Evolutionary conservation across 352 stramenopile genomes (phyloP), one percentile per base, ranked within the genome.

Genomic region (Elongisporangium prolatum): DNA sequence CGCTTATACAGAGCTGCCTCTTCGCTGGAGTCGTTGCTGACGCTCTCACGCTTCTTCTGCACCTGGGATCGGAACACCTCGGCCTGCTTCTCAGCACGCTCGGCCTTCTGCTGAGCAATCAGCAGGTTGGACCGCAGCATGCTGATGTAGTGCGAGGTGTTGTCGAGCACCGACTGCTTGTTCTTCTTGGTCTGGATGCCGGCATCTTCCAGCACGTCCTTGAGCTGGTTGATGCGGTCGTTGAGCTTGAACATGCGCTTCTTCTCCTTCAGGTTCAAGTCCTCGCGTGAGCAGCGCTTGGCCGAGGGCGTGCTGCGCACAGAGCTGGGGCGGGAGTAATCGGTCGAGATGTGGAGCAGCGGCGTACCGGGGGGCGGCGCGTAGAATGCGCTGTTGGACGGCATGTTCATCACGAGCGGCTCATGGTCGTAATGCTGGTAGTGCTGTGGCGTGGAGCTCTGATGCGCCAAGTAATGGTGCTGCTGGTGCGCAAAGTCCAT

Each of bases 221-320:
- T 92, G 10, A 93, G 70, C 58, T 89, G 74, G 37, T 75, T 88
- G 65, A 94, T 94, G 48, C 80, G 83, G 58, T 94, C 83, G 54
- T 94, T 94, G 4, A 94, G 76, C 77, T 94, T 94, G 60, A 91
- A 92, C 84, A 94, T 92, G 65, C 84, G 82, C 74, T 91, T 91
- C 72, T 94, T 94, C 66, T 94, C 84, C 69, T 92, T 92, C 10
- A 88, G 28, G 55, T 94, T 94, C 2, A 94, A 69, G 56, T 92
- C 84, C 55, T 94, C 80, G 11, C 84, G 77, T 4, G 77, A 90
- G 40, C 28, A 44, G 34, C 83, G 82, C 58, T 87, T 89, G 14
- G 77, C 56, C 72, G 28, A 40, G 28, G 28, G 28, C 28, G 28
- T 40, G 28, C 28, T 40, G 28, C 28, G 28, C 28, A 40, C 28